Conservation (phyloP, 2,329 filamentous ascomycete species). For the Talaromyces rugulosus region DNA sequence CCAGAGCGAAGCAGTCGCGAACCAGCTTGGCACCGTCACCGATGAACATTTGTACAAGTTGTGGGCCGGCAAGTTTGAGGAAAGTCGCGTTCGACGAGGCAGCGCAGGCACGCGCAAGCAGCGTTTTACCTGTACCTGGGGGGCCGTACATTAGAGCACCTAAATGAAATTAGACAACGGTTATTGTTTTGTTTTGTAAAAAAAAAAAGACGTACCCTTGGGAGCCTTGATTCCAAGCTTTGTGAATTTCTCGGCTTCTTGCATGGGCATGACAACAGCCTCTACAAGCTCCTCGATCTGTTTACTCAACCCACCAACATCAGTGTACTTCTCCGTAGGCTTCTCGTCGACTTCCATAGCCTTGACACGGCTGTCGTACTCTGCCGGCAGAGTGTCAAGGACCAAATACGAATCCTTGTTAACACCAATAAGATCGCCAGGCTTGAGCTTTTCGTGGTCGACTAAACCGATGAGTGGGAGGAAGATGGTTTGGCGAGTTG, state of each 20-base stretch:
- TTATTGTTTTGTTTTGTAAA: conserved; percentile 11
- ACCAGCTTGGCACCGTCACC: conserved; percentile 97
- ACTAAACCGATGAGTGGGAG: conserved; percentile 94
- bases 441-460: conserved; percentile 90
- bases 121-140: conserved; percentile 47
- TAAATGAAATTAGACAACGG: conserved; percentile 32
- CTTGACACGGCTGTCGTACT: conserved; percentile 98
- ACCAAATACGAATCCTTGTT: conserved; percentile 99
- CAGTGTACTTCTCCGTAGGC: conserved; percentile 97
- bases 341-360: conserved; percentile 99
- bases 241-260: conserved; percentile 98
- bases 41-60: conserved; percentile 99
- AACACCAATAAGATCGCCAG: conserved; percentile 92
- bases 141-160: conserved; percentile 95
- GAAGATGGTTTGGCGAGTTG: conserved; percentile 97
- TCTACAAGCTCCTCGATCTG: conserved; percentile 99
- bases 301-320: conserved; percentile 96
- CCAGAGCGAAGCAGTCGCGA: conserved; percentile 92
- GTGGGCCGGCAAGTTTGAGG: conserved; percentile 94
- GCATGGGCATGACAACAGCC: conserved; percentile 99
- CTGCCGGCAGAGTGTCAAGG: conserved; percentile 90
- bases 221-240: conserved; percentile 99
- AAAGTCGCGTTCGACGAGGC: conserved; percentile 98
- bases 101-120: conserved; percentile 86
- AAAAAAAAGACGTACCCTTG: conserved; percentile 64